Evolutionary conservation across 2,329 filamentous ascomycete genomes (phyloP).

Genomic region (Stachybotrys chlorohalonatus): DNA sequence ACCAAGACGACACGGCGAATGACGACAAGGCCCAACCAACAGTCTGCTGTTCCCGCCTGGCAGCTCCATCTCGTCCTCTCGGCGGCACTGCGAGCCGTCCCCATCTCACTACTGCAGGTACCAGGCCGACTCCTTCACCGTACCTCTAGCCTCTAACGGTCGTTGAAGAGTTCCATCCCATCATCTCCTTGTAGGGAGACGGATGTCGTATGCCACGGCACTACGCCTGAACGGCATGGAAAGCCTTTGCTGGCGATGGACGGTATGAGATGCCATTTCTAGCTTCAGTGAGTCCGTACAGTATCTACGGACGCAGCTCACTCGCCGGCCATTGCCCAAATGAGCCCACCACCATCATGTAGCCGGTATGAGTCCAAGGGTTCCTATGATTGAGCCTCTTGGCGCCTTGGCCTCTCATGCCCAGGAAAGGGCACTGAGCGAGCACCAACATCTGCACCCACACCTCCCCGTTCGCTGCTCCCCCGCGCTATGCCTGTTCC

Average conservation of each 20-base stretch:
- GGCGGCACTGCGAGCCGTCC: neutral
- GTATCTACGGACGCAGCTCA: too few relatives aligned
- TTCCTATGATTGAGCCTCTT: neutral
- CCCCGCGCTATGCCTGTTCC: slow-evolving; percentile 21
- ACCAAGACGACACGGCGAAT: neutral
- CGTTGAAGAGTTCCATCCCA: too few relatives aligned
- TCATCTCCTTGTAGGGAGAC: too few relatives aligned
- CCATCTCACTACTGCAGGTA: neutral
- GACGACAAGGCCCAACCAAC: neutral
- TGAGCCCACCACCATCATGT: too few relatives aligned
- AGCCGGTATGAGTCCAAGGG: too few relatives aligned
- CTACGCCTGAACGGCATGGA: too few relatives aligned
- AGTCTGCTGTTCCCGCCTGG: neutral
- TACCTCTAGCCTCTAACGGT: neutral
- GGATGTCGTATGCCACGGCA: too few relatives aligned
- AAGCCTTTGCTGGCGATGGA: too few relatives aligned
- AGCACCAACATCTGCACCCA: slow-evolving; percentile 6
- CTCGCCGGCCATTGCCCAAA: too few relatives aligned
- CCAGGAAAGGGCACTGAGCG: neutral
- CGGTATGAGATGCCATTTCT: too few relatives aligned
- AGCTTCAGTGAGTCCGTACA: too few relatives aligned
- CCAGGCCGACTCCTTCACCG: neutral
- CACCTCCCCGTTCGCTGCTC: slow-evolving; percentile 3
- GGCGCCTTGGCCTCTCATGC: neutral
- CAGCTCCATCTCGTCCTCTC: neutral